Base-by-base conservation (phyloP, 345 rosid species). In the Combretum micranthum region DNA sequence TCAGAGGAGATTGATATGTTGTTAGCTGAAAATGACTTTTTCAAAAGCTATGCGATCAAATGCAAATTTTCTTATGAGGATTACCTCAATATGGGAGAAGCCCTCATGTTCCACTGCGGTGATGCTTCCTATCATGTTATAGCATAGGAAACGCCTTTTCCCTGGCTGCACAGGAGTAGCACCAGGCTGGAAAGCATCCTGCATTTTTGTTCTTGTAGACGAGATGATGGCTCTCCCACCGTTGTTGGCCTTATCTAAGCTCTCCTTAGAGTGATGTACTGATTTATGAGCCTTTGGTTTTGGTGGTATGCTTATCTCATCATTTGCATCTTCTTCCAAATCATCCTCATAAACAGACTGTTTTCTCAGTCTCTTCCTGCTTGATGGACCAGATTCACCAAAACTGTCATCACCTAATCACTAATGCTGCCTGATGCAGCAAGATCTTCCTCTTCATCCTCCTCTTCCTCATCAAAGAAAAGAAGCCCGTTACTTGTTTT, bases 151-250 rank as follows among this genome's bases (percentile, higher is more conserved):
- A 57, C 75, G 76, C 74, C 96, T 70, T 65, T 87, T 85, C 18
- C 96, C 97, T 32, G 79, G 72, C 69, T 80, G 86, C 11, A 42
- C 42, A 55, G 92, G 96, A 60, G 95, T 87, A 16, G 91, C 76
- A 62, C 96, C 96, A 42, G 96, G 89, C 84, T 93, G 99, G 74
- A 93, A 93, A 62, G 99, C 77, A 43, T 70, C 90, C 72, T 89
- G 99, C 89, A 87, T 80, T 69, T 77, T 89, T 52, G 75, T 69
- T 79, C 75, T 80, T 39, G 56, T 50, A 42, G 80, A 70, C 63
- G 67, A 23, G 46, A 48, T 55, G 51, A 44, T 45, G 66, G 69
- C 64, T 68, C 72, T 77, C 20, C 42, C 50, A 65, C 64, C 61
- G 57, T 71, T 80, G 46, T 69, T 75, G 57, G 72, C 72, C 54